These are phyloP conservation scores for Centella asiatica DNA, from an alignment of 129 eudicot genomes.

Conservation along the genomic window DNA sequence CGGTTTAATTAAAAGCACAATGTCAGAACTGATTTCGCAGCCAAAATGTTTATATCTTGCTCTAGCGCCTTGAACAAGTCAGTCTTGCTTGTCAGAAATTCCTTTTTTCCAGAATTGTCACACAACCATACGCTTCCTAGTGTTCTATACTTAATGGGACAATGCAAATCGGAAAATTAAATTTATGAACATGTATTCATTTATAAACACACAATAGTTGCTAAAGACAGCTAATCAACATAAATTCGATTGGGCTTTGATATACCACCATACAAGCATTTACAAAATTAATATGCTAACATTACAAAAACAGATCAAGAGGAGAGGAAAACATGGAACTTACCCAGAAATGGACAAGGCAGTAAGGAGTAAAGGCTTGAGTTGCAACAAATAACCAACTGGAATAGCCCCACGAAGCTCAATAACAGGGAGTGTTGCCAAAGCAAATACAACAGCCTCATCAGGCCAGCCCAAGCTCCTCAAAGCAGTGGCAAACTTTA, in stretches of 20 bases:
- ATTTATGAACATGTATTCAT: no score
- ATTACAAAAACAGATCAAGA: not conserved
- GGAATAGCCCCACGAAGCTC: conserved; percentile 99
- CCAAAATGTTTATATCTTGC: not conserved
- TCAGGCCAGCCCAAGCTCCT: conserved; percentile 92
- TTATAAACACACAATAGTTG: not conserved
- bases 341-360: not conserved
- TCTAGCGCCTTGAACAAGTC: not conserved
- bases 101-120: no score
- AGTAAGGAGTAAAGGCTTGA: not conserved
- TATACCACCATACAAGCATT: no score
- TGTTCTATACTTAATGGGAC: no score
- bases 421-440: conserved; percentile 86
- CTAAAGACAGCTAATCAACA: not conserved
- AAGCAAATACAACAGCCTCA: conserved; percentile 79
- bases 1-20: not conserved
- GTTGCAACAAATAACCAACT: conserved; percentile 81
- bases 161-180: not conserved
- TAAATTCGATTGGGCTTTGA: not conserved
- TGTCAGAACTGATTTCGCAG: not conserved
- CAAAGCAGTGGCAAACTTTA: conserved; percentile 59
- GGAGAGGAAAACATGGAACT: conserved; percentile 9
- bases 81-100: no score
- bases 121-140: no score
- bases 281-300: not conserved